phyloP scores from a whole-genome alignment of 371 early-diverging fungal genomes.

The Umbelopsis sp. region DNA sequence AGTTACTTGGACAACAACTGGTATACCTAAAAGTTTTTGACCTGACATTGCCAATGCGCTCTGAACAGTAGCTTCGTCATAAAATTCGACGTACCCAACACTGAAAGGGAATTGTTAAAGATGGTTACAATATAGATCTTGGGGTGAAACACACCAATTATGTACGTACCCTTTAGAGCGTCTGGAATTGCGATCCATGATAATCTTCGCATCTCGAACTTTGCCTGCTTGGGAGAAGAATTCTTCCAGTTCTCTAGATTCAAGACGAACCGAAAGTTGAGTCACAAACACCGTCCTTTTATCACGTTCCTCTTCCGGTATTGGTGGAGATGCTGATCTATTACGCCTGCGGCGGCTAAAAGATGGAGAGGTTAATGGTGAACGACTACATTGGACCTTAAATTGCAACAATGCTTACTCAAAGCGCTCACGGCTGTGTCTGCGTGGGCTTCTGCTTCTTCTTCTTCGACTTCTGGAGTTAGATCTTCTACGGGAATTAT shows the following conservation, averaged over 20 bases:
- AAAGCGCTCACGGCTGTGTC: conserved; percentile 39
- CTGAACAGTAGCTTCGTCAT: conserved; percentile 81
- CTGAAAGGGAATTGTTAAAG: conserved; percentile 28
- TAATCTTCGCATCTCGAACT: conserved; percentile 88
- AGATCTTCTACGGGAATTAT: conserved; percentile 5
- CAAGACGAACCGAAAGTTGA: conserved; percentile 87
- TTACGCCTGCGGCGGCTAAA: conserved; percentile 35
- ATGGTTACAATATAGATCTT: not conserved
- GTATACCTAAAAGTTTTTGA: conserved; percentile 91
- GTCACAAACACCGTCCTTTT: conserved; percentile 93
- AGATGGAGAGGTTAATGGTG: not conserved
- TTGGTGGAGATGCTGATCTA: conserved; percentile 73
- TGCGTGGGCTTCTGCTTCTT: conserved; percentile 40
- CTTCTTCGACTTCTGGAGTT: conserved; percentile 29
- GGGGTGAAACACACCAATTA: not conserved
- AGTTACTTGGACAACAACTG: conserved; percentile 88
- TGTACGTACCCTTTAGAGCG: conserved; percentile 87
- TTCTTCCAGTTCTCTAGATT: conserved; percentile 80
- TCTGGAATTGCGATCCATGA: conserved; percentile 86
- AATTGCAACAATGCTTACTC: conserved; percentile 22
- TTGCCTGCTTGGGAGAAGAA: conserved; percentile 87
- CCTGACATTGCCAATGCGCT: conserved; percentile 87
- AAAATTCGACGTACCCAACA: conserved; percentile 93
- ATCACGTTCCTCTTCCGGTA: conserved; percentile 81
- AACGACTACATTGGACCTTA: not conserved